Conservation (phyloP, 75 land plant species). For the Cunninghamia lanceolata region DNA sequence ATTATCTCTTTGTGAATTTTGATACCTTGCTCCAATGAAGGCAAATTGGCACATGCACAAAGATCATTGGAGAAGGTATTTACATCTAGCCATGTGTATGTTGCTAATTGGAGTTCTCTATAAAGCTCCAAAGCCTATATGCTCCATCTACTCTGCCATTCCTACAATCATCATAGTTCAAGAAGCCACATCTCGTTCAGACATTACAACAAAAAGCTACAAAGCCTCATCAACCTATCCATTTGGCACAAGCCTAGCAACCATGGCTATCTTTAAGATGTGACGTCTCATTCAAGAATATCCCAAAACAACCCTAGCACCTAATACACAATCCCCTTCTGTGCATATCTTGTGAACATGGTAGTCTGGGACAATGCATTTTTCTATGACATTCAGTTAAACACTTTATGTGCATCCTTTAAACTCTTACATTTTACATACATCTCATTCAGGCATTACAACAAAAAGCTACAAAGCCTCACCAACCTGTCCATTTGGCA, state of each 20-base stretch:
- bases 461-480: too few species aligned
- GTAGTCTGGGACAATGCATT: background rate
- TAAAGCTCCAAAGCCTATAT: background rate
- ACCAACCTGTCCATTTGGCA: too few species aligned
- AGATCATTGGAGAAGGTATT: background rate
- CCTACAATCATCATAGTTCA: constrained; percentile 8
- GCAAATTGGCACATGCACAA: background rate
- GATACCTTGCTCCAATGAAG: background rate
- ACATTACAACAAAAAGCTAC: background rate
- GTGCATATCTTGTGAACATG: background rate
- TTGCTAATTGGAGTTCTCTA: background rate
- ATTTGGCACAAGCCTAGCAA: background rate
- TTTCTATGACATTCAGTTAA: background rate
- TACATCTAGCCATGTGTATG: background rate
- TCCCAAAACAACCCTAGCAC: constrained; percentile 1
- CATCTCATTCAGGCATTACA: too few species aligned
- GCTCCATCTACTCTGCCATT: background rate
- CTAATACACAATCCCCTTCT: constrained; percentile 1
- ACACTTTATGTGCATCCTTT: background rate
- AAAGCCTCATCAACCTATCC: background rate
- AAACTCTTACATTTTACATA: constrained; percentile 1
- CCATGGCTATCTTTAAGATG: constrained; percentile 13
- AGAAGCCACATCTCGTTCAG: background rate
- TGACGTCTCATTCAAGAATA: background rate
- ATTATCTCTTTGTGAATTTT: background rate